Conservation (phyloP, 2,329 filamentous ascomycete species). For the Curvularia eragrostidis region DNA sequence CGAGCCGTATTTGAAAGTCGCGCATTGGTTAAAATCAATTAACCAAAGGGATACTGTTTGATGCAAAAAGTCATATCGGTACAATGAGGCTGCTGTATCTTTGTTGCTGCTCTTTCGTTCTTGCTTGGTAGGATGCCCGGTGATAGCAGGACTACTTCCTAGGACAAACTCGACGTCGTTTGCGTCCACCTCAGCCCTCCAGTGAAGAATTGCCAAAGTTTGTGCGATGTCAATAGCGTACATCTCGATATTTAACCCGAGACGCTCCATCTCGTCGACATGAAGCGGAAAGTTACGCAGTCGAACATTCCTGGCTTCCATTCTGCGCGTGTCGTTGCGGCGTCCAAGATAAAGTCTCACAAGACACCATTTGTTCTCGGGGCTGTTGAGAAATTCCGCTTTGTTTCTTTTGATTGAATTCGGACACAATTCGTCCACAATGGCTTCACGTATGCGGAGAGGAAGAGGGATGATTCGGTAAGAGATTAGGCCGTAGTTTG, state of each 20-base stretch:
- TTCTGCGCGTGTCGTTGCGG: conserved; percentile 13
- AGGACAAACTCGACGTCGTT: conserved; percentile 65
- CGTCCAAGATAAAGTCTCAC: conserved; percentile 59
- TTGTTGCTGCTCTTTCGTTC: neutral
- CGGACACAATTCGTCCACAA: conserved; percentile 47
- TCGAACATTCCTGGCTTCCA: conserved; percentile 37
- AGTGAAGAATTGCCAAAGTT: conserved; percentile 59
- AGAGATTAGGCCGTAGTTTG: conserved; percentile 1
- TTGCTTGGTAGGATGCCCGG: neutral
- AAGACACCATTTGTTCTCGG: conserved; percentile 53
- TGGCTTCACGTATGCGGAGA: conserved; percentile 27
- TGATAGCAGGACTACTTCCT: conserved; percentile 17
- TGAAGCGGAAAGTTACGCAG: conserved; percentile 60
- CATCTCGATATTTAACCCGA: conserved; percentile 41
- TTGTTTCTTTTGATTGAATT: conserved; percentile 22
- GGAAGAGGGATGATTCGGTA: conserved; percentile 48
- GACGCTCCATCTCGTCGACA: conserved; percentile 57
- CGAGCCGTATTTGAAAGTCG: neutral
- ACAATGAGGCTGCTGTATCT: neutral
- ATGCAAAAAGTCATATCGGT: neutral
- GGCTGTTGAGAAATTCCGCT: conserved; percentile 21
- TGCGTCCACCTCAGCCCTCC: conserved; percentile 56
- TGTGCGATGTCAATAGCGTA: conserved; percentile 58
- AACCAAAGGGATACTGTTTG: conserved; percentile 1
- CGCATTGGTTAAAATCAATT: conserved; percentile 8